These are phyloP conservation scores for Fusarium vanettenii DNA, from an alignment of 2,329 filamentous ascomycete genomes.

Conservation along the genomic window DNA sequence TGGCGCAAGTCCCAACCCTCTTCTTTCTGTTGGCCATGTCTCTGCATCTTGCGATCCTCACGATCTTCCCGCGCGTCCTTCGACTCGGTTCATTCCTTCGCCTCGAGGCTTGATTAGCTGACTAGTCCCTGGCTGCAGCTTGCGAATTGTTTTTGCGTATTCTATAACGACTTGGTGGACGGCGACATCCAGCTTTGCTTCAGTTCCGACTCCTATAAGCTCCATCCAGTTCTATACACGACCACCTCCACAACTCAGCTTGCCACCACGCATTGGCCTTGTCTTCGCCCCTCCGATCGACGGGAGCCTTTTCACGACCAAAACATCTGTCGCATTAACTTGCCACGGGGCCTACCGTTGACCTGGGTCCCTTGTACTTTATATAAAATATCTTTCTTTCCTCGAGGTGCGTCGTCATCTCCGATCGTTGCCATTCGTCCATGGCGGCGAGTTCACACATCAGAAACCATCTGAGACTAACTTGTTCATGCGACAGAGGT, in stretches of 20 bases:
- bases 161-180: constrained; percentile 9
- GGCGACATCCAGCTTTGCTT: constrained; percentile 11
- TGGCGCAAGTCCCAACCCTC: constrained; percentile 21
- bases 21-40: constrained; percentile 10
- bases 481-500: background rate
- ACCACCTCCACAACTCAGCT: constrained; percentile 8
- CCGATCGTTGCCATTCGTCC: background rate
- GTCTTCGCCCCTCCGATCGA: constrained; percentile 5
- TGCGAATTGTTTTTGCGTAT: constrained; percentile 12
- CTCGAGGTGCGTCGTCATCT: constrained; percentile 10
- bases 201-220: constrained; percentile 6
- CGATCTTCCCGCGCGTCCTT: background rate
- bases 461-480: background rate
- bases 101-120: background rate
- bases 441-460: background rate
- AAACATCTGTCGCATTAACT: constrained; percentile 22
- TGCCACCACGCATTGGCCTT: constrained; percentile 14
- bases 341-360: constrained; percentile 1
- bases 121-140: constrained; percentile 6
- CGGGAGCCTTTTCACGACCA: constrained; percentile 10
- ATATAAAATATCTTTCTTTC: constrained; percentile 2
- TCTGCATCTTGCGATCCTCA: background rate
- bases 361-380: background rate
- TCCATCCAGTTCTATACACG: constrained; percentile 3
- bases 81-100: background rate